Conservation (phyloP, 768 basidiomycete genomes). For the Russula foetens region DNA sequence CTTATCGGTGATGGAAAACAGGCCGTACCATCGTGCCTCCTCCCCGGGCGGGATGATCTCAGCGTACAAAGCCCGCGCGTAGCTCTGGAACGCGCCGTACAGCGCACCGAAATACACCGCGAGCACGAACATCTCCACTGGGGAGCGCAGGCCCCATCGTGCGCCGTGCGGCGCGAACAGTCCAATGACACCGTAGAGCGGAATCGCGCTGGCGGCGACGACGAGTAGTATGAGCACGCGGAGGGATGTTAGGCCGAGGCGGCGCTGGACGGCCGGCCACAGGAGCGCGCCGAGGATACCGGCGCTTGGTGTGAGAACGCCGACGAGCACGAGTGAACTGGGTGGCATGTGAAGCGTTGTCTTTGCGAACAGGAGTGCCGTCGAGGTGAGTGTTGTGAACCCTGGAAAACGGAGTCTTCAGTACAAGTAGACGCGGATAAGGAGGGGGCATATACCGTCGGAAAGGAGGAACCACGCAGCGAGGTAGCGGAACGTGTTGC, state of each 20-base stretch:
- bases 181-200: constrained; percentile 76
- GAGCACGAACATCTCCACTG: constrained; percentile 78
- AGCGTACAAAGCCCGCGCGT: constrained; percentile 80
- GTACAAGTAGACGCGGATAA: not conserved
- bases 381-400: constrained; percentile 88
- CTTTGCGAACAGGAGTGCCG: constrained; percentile 88
- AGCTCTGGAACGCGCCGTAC: constrained; percentile 88
- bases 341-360: constrained; percentile 77
- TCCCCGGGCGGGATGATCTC: constrained; percentile 82
- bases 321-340: constrained; percentile 70
- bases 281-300: constrained; percentile 82
- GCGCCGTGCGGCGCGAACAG: constrained; percentile 47
- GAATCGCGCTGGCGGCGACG: constrained; percentile 54
- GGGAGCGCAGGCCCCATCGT: constrained; percentile 63
- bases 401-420: constrained; percentile 34
- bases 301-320: constrained; percentile 63
- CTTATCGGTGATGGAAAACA: constrained; percentile 91
- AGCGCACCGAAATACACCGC: constrained; percentile 72
- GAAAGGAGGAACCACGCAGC: constrained; percentile 92
- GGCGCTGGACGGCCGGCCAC: constrained; percentile 68
- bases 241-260: constrained; percentile 57
- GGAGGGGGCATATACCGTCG: constrained; percentile 49
- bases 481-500: constrained; percentile 84
- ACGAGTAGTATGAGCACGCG: constrained; percentile 61
- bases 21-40: constrained; percentile 81